Conservation (phyloP, 2,329 filamentous ascomycete species). For the Dactylellina sp. region DNA sequence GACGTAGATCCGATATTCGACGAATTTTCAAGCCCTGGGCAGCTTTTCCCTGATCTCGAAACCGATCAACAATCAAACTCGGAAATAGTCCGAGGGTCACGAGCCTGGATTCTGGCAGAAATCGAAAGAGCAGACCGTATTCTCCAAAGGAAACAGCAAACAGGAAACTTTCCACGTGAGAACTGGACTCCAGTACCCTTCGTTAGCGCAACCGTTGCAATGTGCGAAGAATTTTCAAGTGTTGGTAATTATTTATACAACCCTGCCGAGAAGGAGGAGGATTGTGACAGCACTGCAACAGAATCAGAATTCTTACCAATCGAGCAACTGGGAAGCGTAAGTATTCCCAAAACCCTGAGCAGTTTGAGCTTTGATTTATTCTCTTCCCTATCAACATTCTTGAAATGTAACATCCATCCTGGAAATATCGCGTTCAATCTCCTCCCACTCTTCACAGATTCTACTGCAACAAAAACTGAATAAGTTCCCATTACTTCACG, state of each 20-base stretch:
- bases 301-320: no score
- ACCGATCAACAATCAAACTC: no score
- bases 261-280: no score
- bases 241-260: no score
- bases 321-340: no score
- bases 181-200: not conserved
- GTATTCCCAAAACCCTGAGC: no score
- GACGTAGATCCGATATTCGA: slow-evolving; percentile 10
- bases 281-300: no score
- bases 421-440: no score
- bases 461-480: not conserved
- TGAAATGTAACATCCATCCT: no score
- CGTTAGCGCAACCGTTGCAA: not conserved
- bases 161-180: not conserved
- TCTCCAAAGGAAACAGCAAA: not conserved
- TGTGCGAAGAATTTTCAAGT: not conserved
- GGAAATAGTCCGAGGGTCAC: no score
- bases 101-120: not conserved
- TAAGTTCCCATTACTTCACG: not conserved
- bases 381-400: no score
- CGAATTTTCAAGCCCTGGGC: not conserved
- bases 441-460: not conserved
- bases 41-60: slow-evolving; percentile 4
- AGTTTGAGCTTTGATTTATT: no score
- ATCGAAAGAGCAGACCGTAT: not conserved